Evolutionary conservation across 116 monocot species (phyloP).

Genomic region (Cymodocea nodosa): DNA sequence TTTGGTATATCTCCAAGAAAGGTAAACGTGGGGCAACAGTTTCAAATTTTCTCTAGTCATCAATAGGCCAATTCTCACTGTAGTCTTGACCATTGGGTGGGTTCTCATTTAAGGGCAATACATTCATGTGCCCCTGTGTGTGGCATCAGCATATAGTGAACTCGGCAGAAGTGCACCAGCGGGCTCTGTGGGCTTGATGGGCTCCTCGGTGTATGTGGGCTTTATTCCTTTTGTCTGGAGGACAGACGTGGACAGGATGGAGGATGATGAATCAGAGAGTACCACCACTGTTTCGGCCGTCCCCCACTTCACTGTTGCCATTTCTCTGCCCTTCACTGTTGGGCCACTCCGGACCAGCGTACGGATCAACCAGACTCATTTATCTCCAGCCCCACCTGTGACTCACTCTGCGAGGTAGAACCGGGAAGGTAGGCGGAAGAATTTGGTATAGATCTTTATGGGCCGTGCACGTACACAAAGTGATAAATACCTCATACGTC

Average conservation of each 20-base stretch:
- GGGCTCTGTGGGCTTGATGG: constrained; percentile 4
- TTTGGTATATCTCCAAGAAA: constrained; percentile 1
- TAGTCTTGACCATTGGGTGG: background rate
- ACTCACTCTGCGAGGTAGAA: too few relatives aligned
- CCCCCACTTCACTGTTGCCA: too few relatives aligned
- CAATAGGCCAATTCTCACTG: background rate
- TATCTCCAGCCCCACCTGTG: too few relatives aligned
- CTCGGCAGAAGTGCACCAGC: background rate
- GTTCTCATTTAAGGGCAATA: background rate
- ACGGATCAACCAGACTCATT: too few relatives aligned
- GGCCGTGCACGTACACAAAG: constrained; percentile 11
- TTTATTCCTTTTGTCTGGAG: too few relatives aligned
- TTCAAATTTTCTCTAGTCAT: too few relatives aligned
- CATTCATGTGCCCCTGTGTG: background rate
- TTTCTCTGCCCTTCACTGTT: too few relatives aligned
- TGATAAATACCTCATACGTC: background rate
- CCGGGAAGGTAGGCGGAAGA: background rate
- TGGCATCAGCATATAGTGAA: background rate
- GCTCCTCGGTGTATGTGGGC: background rate
- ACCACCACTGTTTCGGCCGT: too few relatives aligned
- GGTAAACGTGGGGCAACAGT: background rate
- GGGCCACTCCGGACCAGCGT: too few relatives aligned
- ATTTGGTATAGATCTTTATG: constrained; percentile 4
- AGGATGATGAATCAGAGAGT: too few relatives aligned
- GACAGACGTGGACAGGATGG: too few relatives aligned